These are phyloP conservation scores for Lodderomyces orthopsilosis DNA, from an alignment of 1,139 yeast genomes.

Conservation along the genomic window DNA sequence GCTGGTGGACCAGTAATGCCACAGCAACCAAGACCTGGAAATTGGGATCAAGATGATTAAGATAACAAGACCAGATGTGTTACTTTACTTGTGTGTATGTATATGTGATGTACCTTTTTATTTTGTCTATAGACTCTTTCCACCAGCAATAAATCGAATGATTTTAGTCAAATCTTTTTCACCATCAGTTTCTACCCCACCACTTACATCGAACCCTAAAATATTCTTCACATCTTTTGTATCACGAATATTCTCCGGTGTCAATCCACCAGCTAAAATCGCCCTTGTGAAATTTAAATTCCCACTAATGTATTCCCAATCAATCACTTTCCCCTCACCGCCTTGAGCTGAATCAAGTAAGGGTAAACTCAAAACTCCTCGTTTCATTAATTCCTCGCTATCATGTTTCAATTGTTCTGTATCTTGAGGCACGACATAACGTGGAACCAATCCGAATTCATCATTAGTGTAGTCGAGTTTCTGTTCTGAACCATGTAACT, in stretches of 20 bases:
- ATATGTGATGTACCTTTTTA: too few species aligned
- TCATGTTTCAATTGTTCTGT: conserved; percentile 20
- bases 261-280: conserved; percentile 87
- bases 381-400: conserved; percentile 16
- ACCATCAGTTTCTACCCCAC: conserved; percentile 82
- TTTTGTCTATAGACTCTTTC: conserved; percentile 15
- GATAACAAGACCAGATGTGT: not conserved
- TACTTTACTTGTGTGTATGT: not conserved
- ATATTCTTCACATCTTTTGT: conserved; percentile 53
- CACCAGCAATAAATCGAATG: conserved; percentile 52
- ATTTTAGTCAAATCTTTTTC: conserved; percentile 67
- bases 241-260: conserved; percentile 60
- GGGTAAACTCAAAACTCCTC: conserved; percentile 45
- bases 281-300: conserved; percentile 41
- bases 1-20: conserved; percentile 98
- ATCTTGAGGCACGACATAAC: conserved; percentile 66
- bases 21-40: conserved; percentile 82
- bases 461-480: conserved; percentile 42
- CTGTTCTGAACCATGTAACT: conserved; percentile 85
- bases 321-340: conserved; percentile 79
- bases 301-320: conserved; percentile 54
- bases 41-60: conserved; percentile 95
- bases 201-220: conserved; percentile 91
- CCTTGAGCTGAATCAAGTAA: conserved; percentile 87
- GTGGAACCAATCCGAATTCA: conserved; percentile 62